These are phyloP conservation scores for Xanthoceras sorbifolium DNA, from an alignment of 345 rosid genomes.

Conservation along the genomic window DNA sequence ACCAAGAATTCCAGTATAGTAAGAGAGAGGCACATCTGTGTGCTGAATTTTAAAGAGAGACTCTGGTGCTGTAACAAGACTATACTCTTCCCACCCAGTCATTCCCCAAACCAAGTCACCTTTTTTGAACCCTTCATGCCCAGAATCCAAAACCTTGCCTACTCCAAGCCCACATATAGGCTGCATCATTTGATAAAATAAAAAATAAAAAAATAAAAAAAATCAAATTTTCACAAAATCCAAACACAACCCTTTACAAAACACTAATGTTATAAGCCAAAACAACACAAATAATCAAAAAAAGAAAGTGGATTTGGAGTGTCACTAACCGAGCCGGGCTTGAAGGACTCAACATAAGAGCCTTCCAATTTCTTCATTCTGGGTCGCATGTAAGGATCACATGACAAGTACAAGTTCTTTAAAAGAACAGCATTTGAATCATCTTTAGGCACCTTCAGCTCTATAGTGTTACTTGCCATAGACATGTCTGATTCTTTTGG, in stretches of 20 bases:
- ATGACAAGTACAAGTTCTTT: slow-evolving; percentile 56
- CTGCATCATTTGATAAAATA: slow-evolving; percentile 3
- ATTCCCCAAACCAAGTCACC: too few species aligned
- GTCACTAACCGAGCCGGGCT: slow-evolving; percentile 39
- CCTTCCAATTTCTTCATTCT: slow-evolving; percentile 39
- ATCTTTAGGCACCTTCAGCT: slow-evolving; percentile 27
- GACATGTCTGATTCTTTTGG: slow-evolving; percentile 39
- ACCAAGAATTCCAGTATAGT: slow-evolving; percentile 69
- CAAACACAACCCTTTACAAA: too few species aligned
- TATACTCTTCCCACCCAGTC: too few species aligned
- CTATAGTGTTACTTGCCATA: slow-evolving; percentile 16
- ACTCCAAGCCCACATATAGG: slow-evolving; percentile 33
- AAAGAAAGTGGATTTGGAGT: background rate
- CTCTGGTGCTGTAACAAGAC: slow-evolving; percentile 30
- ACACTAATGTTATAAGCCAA: too few species aligned
- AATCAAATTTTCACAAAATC: background rate
- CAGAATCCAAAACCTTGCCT: slow-evolving; percentile 53
- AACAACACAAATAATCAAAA: background rate
- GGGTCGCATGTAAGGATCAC: slow-evolving; percentile 57
- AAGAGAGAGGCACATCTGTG: slow-evolving; percentile 59
- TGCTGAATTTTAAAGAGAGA: slow-evolving; percentile 46
- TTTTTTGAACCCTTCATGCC: slow-evolving; percentile 47
- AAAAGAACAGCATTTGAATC: slow-evolving; percentile 30
- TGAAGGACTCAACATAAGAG: slow-evolving; percentile 34
- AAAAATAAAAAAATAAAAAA: background rate